These are phyloP conservation scores for Tulasnella sp. DNA, from an alignment of 768 basidiomycete genomes.

Conservation along the genomic window DNA sequence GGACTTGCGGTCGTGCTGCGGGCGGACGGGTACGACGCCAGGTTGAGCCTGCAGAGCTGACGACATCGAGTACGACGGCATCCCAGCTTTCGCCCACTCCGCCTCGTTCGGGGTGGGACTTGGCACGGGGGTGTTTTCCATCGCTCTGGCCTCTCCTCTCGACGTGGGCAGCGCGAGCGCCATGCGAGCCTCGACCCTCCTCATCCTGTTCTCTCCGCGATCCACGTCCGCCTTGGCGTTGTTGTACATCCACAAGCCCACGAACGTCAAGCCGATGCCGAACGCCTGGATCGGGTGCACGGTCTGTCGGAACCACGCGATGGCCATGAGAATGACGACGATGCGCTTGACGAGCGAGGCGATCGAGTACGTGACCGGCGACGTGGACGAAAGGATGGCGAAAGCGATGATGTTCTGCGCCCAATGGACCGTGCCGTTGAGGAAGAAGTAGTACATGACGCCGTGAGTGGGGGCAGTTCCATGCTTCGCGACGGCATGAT, in stretches of 20 bases:
- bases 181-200: slow-evolving; percentile 67
- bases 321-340: slow-evolving; percentile 95
- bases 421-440: slow-evolving; percentile 96
- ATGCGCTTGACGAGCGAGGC: slow-evolving; percentile 97
- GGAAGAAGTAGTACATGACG: slow-evolving; percentile 75
- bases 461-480: slow-evolving; percentile 48
- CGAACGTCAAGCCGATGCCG: slow-evolving; percentile 87
- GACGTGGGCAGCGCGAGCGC: slow-evolving; percentile 68
- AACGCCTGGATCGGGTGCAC: slow-evolving; percentile 80
- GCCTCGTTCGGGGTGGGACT: neutral
- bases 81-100: slow-evolving; percentile 23
- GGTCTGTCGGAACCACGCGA: slow-evolving; percentile 90
- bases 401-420: slow-evolving; percentile 98
- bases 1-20: neutral
- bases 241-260: slow-evolving; percentile 95
- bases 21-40: neutral
- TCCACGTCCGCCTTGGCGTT: slow-evolving; percentile 89
- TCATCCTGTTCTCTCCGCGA: slow-evolving; percentile 83
- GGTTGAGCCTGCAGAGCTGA: slow-evolving; percentile 12
- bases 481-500: neutral
- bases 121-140: slow-evolving; percentile 10
- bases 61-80: slow-evolving; percentile 18
- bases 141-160: slow-evolving; percentile 46
- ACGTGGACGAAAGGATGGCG: slow-evolving; percentile 89
- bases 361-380: slow-evolving; percentile 98